Evolutionary conservation across 331 rosid genomes (phyloP).

Genomic region (Prunus yedoensis): DNA sequence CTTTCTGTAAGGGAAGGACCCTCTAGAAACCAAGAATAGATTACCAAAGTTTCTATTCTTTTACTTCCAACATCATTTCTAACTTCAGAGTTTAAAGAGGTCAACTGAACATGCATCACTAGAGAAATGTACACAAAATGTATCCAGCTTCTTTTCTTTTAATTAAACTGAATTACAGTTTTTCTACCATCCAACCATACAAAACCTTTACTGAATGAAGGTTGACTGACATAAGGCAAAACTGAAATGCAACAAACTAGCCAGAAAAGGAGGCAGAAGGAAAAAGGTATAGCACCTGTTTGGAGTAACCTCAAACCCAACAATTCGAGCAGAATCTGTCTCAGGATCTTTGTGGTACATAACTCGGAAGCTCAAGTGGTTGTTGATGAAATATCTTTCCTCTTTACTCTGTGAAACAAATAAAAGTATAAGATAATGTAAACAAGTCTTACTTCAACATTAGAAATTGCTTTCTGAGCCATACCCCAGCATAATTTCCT

Average conservation of each 20-base stretch:
- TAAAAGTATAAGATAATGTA: conserved; percentile 19
- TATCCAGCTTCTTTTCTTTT: neutral
- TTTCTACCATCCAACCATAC: conserved; percentile 5
- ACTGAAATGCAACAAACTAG: neutral
- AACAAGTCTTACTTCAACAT: conserved; percentile 10
- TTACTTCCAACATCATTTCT: neutral
- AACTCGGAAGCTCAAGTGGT: conserved; percentile 97
- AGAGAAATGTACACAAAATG: neutral
- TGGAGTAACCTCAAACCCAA: conserved; percentile 97
- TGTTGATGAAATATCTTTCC: conserved; percentile 89
- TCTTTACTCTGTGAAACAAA: conserved; percentile 75
- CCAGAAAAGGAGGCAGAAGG: neutral
- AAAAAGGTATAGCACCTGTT: conserved; percentile 54
- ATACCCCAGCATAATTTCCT: conserved; percentile 97
- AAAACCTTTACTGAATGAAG: neutral
- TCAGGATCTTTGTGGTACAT: conserved; percentile 96
- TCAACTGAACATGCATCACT: neutral
- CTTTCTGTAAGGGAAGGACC: conserved; percentile 1
- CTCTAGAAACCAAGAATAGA: neutral
- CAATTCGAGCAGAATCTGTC: conserved; percentile 88
- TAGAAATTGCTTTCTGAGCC: conserved; percentile 28
- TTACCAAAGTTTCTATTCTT: neutral
- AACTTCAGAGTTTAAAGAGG: neutral
- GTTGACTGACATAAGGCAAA: neutral
- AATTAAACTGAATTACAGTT: conserved; percentile 1